Conservation (phyloP, 2,329 filamentous ascomycete genomes). For the Elsinoe fawcettii region DNA sequence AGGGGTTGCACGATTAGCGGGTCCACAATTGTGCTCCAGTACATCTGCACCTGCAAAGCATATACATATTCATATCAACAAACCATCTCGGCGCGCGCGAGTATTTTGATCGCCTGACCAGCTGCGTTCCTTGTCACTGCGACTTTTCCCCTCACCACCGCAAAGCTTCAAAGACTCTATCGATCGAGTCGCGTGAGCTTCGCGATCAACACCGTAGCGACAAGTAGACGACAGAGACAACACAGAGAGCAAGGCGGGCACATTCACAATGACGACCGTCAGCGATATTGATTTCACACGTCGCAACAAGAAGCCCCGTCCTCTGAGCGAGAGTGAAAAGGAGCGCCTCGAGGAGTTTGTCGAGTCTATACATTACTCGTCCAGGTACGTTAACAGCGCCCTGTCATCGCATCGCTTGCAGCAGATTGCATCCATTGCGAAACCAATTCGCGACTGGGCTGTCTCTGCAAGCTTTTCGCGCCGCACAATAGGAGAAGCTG, state of each 20-base stretch:
- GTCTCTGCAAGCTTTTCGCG: background rate
- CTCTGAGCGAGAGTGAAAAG: constrained; percentile 72
- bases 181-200: constrained; percentile 5
- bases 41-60: constrained; percentile 8
- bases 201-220: background rate
- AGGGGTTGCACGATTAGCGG: background rate
- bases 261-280: constrained; percentile 18
- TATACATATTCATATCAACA: constrained; percentile 9
- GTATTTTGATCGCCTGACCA: background rate
- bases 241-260: background rate
- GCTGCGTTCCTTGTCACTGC: background rate
- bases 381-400: constrained; percentile 52
- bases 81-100: background rate
- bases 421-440: too few relatives aligned
- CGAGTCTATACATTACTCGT: constrained; percentile 91
- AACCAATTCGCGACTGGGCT: too few relatives aligned
- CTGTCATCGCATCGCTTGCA: too few relatives aligned
- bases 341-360: constrained; percentile 82
- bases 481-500: background rate
- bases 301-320: constrained; percentile 78
- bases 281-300: constrained; percentile 70
- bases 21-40: background rate
- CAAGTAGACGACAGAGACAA: background rate
- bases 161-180: background rate
- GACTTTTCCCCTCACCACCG: background rate